Base-by-base conservation (phyloP, 139 green algal species). In the Trebouxia sp. region DNA sequence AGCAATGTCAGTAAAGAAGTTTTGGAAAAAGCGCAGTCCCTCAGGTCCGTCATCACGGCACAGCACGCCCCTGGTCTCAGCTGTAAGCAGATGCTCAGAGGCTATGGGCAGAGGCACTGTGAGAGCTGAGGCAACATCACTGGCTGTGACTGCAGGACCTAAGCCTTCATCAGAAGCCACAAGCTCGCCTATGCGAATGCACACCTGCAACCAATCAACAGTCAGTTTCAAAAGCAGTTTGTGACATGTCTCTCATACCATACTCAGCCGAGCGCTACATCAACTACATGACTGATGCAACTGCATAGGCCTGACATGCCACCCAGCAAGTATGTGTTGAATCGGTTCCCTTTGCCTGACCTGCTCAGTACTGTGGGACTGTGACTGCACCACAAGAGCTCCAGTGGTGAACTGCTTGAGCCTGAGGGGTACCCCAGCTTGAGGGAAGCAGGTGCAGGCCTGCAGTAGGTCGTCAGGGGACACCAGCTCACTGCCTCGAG, bases 381-480 rank as follows among this genome's bases (percentile, higher is more conserved):
- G 79, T 26, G 85, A 82, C 80, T 97, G 91, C 32, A 98, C 81
- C 15, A 95, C 93, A 7, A 91, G 81, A 15, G 97, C 86, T 9
- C 95, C 94, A 22, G 86, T 93, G 4, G 89, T 78, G 15, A 97
- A 94, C 12, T 79, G 81, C 6, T 85, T 86, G 70, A 96, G 62
- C 6, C 42, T 48, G 48, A 94, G 67, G 8, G 88, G 84, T 24
- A 92, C 76, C 1, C 84, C 82, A n/a, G 91, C 78, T 55, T 87
- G 79, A 0, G 47, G 41, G 17, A 90, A 75, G 12, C 82, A 43
- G 67, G 83, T 76, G 24, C 82, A 66, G 5, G 84, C 87, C 20
- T 67, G 56, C n/a, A 97, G 67, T 66, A 99, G 87, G 86, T 99
- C 96, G 37, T 98, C 94, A 0, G 96, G 96, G 0, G 95, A 98